Percentiles rank a stretch among this genome's conserved stretches.
Evolutionary conservation across 257 asterid genomes (phyloP).

Genomic region (Solanum verrucosum): DNA sequence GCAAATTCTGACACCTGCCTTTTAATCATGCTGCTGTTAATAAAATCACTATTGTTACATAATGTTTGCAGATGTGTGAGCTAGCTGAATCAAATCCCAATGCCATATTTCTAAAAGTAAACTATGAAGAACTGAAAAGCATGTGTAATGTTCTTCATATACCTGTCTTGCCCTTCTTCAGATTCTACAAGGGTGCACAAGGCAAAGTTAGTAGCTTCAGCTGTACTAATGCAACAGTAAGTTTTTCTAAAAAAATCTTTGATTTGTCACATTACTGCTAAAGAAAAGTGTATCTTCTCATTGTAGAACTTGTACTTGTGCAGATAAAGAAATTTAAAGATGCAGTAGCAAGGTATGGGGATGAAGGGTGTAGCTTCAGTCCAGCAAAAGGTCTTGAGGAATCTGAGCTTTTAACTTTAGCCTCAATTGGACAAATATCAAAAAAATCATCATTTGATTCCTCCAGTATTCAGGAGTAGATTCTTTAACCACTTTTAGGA

Average conservation of each 20-base stretch:
- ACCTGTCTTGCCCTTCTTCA: constrained; percentile 30
- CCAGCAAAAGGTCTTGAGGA: constrained; percentile 25
- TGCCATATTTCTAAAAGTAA: constrained; percentile 30
- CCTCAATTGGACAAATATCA: neutral
- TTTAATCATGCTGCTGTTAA: neutral
- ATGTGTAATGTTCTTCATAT: constrained; percentile 22
- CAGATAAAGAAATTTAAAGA: constrained; percentile 63
- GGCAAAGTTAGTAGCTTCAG: constrained; percentile 40
- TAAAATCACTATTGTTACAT: neutral
- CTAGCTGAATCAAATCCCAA: constrained; percentile 34
- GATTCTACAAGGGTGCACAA: constrained; percentile 26
- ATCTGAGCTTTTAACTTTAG: neutral
- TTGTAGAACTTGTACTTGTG: neutral
- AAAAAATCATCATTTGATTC: neutral
- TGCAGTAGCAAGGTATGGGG: constrained; percentile 61
- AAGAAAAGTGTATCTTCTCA: neutral
- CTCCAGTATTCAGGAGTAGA: no score
- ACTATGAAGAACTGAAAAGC: constrained; percentile 25
- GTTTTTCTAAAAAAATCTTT: neutral
- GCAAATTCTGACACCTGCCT: no score
- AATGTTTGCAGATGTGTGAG: constrained; percentile 26
- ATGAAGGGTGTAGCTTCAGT: constrained; percentile 34
- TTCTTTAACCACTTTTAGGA: no score
- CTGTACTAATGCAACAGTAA: constrained; percentile 31
- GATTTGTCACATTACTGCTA: neutral